These are phyloP conservation scores for Suillus plorans DNA, from an alignment of 768 basidiomycete genomes.

Conservation along the genomic window DNA sequence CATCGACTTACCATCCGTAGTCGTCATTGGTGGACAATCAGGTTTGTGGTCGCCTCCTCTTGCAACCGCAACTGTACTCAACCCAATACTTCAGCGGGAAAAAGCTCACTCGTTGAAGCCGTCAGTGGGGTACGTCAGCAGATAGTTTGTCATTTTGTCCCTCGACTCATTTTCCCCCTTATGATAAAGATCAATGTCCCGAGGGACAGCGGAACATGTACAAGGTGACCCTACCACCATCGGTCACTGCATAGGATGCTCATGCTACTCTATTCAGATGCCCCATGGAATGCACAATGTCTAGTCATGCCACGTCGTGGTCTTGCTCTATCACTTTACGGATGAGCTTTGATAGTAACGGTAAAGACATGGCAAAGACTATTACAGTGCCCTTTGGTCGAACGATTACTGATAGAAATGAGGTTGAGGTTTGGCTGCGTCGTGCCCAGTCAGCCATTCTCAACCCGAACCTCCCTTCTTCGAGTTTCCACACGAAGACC, in stretches of 20 bases:
- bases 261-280: slow-evolving; percentile 18
- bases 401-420: slow-evolving; percentile 35
- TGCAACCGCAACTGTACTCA: not conserved
- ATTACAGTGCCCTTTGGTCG: slow-evolving; percentile 42
- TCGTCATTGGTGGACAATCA: slow-evolving; percentile 54
- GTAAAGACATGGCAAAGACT: slow-evolving; percentile 21
- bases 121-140: slow-evolving; percentile 41
- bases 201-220: slow-evolving; percentile 49
- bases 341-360: slow-evolving; percentile 34
- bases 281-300: slow-evolving; percentile 38
- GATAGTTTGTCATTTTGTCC: slow-evolving; percentile 2
- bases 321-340: slow-evolving; percentile 44
- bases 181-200: slow-evolving; percentile 38
- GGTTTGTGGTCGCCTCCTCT: slow-evolving; percentile 27
- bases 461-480: slow-evolving; percentile 37
- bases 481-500: slow-evolving; percentile 19
- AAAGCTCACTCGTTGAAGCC: slow-evolving; percentile 40
- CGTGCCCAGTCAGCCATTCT: slow-evolving; percentile 62
- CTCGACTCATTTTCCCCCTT: not conserved
- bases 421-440: slow-evolving; percentile 54
- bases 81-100: slow-evolving; percentile 37
- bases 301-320: slow-evolving; percentile 26
- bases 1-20: slow-evolving; percentile 49
- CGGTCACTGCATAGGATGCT: not conserved
- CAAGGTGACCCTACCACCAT: slow-evolving; percentile 7